phyloP scores from a whole-genome alignment of 352 stramenopile genomes.

The Saprolegnia parasitica region DNA sequence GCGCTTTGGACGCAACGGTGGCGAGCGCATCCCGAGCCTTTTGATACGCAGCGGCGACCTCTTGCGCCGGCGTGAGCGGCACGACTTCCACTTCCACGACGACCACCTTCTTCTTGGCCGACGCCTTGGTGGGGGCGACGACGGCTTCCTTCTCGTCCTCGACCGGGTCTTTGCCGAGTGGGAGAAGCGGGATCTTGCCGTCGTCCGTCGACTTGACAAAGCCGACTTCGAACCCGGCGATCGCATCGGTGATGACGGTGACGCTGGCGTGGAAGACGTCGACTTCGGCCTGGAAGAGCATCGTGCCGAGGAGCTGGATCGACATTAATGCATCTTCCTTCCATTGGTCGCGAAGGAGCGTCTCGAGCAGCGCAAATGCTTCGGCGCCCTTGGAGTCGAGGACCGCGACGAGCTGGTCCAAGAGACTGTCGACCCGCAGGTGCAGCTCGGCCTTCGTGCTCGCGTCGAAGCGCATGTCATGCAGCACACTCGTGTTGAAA shows the following conservation, averaged over 20 bases:
- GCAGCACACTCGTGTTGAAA: constrained; percentile 67
- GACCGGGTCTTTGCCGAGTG: constrained; percentile 33
- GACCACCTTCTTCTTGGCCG: constrained; percentile 39
- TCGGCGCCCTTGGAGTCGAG: constrained; percentile 41
- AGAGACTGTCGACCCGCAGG: constrained; percentile 60
- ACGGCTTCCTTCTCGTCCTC: constrained; percentile 31
- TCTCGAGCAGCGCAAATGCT: constrained; percentile 47
- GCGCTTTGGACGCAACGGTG: constrained; percentile 3
- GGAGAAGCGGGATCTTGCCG: constrained; percentile 11
- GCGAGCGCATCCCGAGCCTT: constrained; percentile 26
- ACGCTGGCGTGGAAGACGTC: constrained; percentile 62
- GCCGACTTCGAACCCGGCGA: constrained; percentile 33
- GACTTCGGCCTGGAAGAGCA: constrained; percentile 58
- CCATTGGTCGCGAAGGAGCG: constrained; percentile 49
- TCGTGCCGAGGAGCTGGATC: constrained; percentile 47
- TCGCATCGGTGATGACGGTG: constrained; percentile 51
- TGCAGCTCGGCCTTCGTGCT: constrained; percentile 77
- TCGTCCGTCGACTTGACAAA: neutral
- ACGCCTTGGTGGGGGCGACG: constrained; percentile 19
- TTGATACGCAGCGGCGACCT: constrained; percentile 32
- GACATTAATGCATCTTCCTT: constrained; percentile 47
- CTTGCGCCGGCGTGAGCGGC: constrained; percentile 43
- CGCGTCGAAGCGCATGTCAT: constrained; percentile 82
- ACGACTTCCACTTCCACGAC: constrained; percentile 43
- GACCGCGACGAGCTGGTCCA: constrained; percentile 52